phyloP scores from a whole-genome alignment of 1,284 basidiomycete genomes.

The Ustilago sp. region DNA sequence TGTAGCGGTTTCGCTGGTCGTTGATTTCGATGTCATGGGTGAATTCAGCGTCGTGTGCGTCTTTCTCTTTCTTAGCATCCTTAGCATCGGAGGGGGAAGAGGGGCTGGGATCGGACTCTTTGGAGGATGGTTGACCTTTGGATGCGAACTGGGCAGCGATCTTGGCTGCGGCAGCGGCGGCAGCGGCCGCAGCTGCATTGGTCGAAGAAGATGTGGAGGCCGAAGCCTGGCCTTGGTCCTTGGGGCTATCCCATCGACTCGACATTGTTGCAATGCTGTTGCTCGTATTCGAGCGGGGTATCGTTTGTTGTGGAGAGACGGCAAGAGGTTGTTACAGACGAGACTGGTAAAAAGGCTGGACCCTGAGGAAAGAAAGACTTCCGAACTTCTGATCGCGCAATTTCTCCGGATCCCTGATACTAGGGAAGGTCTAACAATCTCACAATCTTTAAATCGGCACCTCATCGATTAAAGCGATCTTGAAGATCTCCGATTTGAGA shows the following conservation, averaged over 20 bases:
- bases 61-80: conserved; percentile 71
- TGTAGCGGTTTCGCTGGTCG: conserved; percentile 92
- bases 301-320: not conserved
- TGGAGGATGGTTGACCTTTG: conserved; percentile 70
- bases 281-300: conserved; percentile 1
- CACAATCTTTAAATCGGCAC: conserved; percentile 71
- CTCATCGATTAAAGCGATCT: conserved; percentile 55
- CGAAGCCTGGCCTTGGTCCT: conserved; percentile 28
- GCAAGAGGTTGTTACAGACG: not conserved
- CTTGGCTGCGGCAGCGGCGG: conserved; percentile 63
- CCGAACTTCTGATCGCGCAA: conserved; percentile 4
- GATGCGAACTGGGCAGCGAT: conserved; percentile 62
- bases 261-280: conserved; percentile 19
- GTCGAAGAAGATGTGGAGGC: conserved; percentile 28
- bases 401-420: not conserved
- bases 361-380: not conserved
- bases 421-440: conserved; percentile 71
- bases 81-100: conserved; percentile 71
- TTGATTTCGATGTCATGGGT: conserved; percentile 96
- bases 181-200: conserved; percentile 48
- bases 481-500: conserved; percentile 17
- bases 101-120: conserved; percentile 51
- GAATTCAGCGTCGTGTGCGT: conserved; percentile 83
- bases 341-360: conserved; percentile 3
- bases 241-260: conserved; percentile 36